These are phyloP conservation scores for Diaporthe citri DNA, from an alignment of 2,329 filamentous ascomycete species.

Conservation along the genomic window DNA sequence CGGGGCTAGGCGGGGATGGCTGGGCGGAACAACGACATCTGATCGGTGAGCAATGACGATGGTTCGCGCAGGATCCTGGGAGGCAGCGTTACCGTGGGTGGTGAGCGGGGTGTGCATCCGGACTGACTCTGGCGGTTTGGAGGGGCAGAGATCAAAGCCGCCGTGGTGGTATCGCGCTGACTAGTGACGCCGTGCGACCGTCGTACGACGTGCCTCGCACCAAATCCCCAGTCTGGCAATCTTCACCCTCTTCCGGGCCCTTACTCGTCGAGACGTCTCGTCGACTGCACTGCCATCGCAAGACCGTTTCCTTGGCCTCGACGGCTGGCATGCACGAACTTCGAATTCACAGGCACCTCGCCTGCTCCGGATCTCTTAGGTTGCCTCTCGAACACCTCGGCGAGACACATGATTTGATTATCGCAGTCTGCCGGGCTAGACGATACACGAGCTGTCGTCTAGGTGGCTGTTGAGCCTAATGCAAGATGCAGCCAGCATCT, in stretches of 20 bases:
- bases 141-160: constrained; percentile 18
- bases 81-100: background rate
- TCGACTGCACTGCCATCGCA: constrained; percentile 9
- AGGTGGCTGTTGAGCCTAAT: constrained; percentile 12
- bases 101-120: constrained; percentile 12
- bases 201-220: constrained; percentile 14
- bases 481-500: constrained; percentile 11
- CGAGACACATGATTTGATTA: constrained; percentile 16
- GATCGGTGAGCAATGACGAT: constrained; percentile 25
- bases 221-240: constrained; percentile 25
- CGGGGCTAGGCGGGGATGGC: constrained; percentile 18
- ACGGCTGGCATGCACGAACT: background rate
- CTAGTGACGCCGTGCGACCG: constrained; percentile 19
- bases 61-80: background rate
- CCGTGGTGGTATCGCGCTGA: constrained; percentile 19
- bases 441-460: background rate
- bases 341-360: background rate
- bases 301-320: background rate
- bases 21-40: background rate
- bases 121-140: constrained; percentile 10
- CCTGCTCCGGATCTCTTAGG: background rate
- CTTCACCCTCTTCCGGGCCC: background rate
- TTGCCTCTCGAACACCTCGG: constrained; percentile 2
- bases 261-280: constrained; percentile 16
- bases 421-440: background rate